These are phyloP conservation scores for Acanthamoeba divionensis DNA, from an alignment of 208 protist species.

Conservation along the genomic window DNA sequence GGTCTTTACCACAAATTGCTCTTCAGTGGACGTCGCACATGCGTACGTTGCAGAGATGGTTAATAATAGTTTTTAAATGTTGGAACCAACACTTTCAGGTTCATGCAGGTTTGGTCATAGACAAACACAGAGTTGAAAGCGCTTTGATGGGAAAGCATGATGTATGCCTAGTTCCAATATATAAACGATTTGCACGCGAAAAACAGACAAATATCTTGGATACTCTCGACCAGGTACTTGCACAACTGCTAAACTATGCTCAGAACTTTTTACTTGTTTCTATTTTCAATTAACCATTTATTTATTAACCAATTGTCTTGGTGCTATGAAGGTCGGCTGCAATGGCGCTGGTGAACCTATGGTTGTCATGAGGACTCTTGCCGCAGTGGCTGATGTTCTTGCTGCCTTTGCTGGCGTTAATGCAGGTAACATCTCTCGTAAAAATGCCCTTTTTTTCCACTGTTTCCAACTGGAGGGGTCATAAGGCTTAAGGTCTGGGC, in stretches of 20 bases:
- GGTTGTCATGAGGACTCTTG: slow-evolving; percentile 7
- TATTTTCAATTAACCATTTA: not conserved
- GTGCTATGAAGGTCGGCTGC: not conserved
- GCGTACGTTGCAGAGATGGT: too few relatives aligned
- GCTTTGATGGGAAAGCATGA: not conserved
- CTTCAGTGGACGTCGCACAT: too few relatives aligned
- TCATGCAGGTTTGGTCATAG: too few relatives aligned
- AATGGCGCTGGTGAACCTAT: not conserved
- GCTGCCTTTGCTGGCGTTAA: not conserved
- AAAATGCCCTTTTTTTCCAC: too few relatives aligned
- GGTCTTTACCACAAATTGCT: too few relatives aligned
- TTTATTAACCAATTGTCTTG: not conserved
- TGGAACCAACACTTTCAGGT: too few relatives aligned
- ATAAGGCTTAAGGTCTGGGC: slow-evolving; percentile 54
- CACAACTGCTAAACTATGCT: not conserved
- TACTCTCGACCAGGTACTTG: not conserved
- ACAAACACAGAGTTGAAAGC: not conserved
- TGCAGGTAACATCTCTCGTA: not conserved
- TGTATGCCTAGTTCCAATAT: not conserved
- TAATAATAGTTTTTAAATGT: too few relatives aligned
- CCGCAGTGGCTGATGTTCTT: not conserved
- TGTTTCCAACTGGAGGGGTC: not conserved
- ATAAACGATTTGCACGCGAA: not conserved
- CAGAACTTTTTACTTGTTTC: not conserved
- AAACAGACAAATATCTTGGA: not conserved